Conservation (phyloP, 2,329 filamentous ascomycete genomes). For the Exophiala mesophila region DNA sequence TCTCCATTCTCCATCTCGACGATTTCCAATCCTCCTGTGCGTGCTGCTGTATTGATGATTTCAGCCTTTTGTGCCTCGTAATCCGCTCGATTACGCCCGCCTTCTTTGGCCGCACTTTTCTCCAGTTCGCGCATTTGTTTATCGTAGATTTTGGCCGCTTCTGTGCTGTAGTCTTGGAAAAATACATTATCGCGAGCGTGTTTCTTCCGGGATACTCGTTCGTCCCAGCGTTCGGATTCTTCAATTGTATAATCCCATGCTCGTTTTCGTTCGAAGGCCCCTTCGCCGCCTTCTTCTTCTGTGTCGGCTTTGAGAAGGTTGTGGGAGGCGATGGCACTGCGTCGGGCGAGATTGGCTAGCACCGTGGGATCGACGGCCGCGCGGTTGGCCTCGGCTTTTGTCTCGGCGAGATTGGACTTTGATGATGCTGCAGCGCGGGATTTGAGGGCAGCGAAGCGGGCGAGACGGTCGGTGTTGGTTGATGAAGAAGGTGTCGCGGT, state of each 20-base stretch:
- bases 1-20: slow-evolving; percentile 95
- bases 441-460: slow-evolving; percentile 27
- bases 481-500: slow-evolving; percentile 4
- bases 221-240: slow-evolving; percentile 91
- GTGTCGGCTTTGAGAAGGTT: slow-evolving; percentile 91
- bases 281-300: slow-evolving; percentile 65
- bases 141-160: slow-evolving; percentile 91
- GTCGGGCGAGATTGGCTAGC: slow-evolving; percentile 73
- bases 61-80: slow-evolving; percentile 66
- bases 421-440: slow-evolving; percentile 44
- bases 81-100: slow-evolving; percentile 57
- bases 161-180: slow-evolving; percentile 82
- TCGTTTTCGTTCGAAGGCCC: slow-evolving; percentile 81
- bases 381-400: slow-evolving; percentile 75
- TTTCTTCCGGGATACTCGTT: slow-evolving; percentile 78
- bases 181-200: slow-evolving; percentile 76
- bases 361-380: slow-evolving; percentile 71
- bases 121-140: slow-evolving; percentile 74
- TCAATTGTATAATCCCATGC: slow-evolving; percentile 99
- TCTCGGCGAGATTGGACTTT: slow-evolving; percentile 74
- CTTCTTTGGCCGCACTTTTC: slow-evolving; percentile 41
- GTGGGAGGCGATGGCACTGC: slow-evolving; percentile 80
- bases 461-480: slow-evolving; percentile 20
- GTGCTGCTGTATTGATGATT: slow-evolving; percentile 81
- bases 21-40: slow-evolving; percentile 79